phyloP scores from a whole-genome alignment of 2,329 filamentous ascomycete species.

The Phaeosphaeria sp. region DNA sequence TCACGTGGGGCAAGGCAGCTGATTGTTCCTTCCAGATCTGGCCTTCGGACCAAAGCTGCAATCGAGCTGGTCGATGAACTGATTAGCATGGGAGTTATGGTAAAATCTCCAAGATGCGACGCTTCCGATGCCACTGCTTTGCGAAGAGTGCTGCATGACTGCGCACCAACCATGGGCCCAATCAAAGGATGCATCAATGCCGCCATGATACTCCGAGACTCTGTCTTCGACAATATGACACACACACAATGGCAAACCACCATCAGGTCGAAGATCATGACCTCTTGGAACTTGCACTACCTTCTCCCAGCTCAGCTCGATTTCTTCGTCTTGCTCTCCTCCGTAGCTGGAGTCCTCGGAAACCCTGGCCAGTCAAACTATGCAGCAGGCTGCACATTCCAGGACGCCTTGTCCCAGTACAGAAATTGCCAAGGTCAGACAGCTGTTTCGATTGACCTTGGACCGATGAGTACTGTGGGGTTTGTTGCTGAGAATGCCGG shows the following conservation, averaged over 20 bases:
- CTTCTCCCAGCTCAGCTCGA: constrained; percentile 18
- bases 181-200: constrained; percentile 34
- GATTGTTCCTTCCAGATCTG: constrained; percentile 16
- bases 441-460: no score
- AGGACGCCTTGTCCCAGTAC: constrained; percentile 19
- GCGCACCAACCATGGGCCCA: constrained; percentile 21
- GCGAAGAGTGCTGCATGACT: background rate
- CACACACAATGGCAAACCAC: constrained; percentile 1
- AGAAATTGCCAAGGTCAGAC: no score
- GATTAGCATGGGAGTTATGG: background rate
- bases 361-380: constrained; percentile 27
- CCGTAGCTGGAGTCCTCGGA: constrained; percentile 26
- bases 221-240: constrained; percentile 15
- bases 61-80: background rate
- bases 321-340: constrained; percentile 33
- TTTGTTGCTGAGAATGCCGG: no score
- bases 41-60: background rate
- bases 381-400: constrained; percentile 29
- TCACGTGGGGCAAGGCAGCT: constrained; percentile 20
- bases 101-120: constrained; percentile 1
- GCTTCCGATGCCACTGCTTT: background rate
- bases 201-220: constrained; percentile 32
- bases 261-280: constrained; percentile 38
- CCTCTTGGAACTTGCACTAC: constrained; percentile 39
- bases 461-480: no score